phyloP scores from a whole-genome alignment of 768 basidiomycete species.

The Suillus brevipes region DNA sequence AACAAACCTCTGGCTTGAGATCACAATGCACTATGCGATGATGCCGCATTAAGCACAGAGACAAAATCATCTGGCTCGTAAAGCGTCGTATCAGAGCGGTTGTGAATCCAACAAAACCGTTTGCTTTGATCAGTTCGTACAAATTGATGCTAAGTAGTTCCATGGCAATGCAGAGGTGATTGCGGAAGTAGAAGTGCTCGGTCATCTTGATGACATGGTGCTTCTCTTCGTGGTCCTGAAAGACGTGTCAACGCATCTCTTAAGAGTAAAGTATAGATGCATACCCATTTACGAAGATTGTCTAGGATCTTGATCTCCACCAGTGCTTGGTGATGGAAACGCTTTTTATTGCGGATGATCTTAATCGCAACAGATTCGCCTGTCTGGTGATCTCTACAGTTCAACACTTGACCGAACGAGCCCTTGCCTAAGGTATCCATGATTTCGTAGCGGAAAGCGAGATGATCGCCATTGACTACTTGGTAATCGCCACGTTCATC shows the following conservation, averaged over 20 bases:
- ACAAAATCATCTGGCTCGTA: constrained; percentile 92
- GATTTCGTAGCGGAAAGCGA: constrained; percentile 96
- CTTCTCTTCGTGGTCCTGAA: constrained; percentile 92
- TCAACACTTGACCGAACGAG: constrained; percentile 95
- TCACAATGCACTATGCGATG: constrained; percentile 99
- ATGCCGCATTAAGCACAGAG: constrained; percentile 90
- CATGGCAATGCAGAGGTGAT: constrained; percentile 97
- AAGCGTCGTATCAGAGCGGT: constrained; percentile 94
- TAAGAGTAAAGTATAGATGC: constrained; percentile 22
- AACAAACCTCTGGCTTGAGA: constrained; percentile 90
- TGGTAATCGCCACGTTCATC: constrained; percentile 98
- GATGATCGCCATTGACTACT: constrained; percentile 86
- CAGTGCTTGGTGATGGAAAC: constrained; percentile 96
- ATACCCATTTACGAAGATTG: constrained; percentile 94
- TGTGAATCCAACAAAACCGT: constrained; percentile 97
- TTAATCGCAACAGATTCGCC: constrained; percentile 98
- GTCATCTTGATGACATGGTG: constrained; percentile 98
- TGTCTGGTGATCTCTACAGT: constrained; percentile 93
- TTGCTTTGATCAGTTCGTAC: constrained; percentile 98
- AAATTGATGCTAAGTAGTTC: constrained; percentile 97
- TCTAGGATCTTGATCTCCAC: constrained; percentile 99
- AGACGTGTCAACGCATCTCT: not conserved
- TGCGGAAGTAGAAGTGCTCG: constrained; percentile 97
- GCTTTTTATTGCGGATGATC: constrained; percentile 98
- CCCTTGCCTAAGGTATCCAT: constrained; percentile 94